Evolutionary conservation across 2,329 filamentous ascomycete genomes (phyloP), one percentile per base, ranked within the genome.

Genomic region (Botrytis fragariae): DNA sequence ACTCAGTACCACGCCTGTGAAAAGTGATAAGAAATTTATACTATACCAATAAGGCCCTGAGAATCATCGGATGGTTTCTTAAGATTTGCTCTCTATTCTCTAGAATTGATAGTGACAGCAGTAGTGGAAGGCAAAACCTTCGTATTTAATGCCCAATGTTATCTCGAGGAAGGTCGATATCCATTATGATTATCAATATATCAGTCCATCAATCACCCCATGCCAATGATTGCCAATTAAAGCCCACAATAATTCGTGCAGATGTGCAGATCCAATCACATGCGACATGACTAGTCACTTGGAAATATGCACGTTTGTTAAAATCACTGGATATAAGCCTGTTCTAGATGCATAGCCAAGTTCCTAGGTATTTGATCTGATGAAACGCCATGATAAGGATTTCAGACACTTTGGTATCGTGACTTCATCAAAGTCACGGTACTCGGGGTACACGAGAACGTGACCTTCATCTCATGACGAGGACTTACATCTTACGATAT

Each of bases 361-460:
- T 59, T 35, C 20, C n/a, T 69, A 69, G 25, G n/a, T 29, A 57
- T 14, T 20, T 42, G 45, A 22, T 14, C 25, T 39, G 18, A 6
- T 57, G 25, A 22, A 42, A 57, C 35, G 2, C n/a, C 2, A 69
- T 59, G 48, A 57, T 57, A 42, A 59, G 48, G 18, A 18, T 1
- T 32, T 20, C 22, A 1, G 16, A 32, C 6, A 37, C 14, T 32
- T 57, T 42, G 45, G 48, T 42, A 57, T 4, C 65, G 48, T 69
- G 65, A 57, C 35, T 39, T 32, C 0, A 4, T 16, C 6, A 14
- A 18, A 25, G n/a, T 59, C 48, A 69, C 65, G 65, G 14, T 44
- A 69, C 48, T 69, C 35, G 65, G 48, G 65, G 35, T 69, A 69
- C 35, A 32, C 10, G 25, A 42, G 35, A 57, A 69, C 65, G 65